Base-by-base conservation (phyloP, 257 asterid species). In the Datura wrightii region DNA sequence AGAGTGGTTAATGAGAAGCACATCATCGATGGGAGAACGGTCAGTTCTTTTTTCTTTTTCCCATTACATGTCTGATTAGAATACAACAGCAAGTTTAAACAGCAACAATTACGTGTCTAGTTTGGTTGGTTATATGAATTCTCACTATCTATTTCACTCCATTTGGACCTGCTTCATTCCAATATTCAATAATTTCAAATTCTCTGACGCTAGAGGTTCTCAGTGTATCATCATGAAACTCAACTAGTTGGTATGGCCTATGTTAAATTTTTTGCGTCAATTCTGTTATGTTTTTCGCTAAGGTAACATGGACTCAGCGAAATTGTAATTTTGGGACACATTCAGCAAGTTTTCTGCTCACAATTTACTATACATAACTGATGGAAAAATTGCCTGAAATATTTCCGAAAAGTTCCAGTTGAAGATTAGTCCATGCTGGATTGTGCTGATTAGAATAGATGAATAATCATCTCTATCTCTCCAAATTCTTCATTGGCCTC, bases 1-100 rank as follows among this genome's bases (percentile, higher is more conserved):
- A 88, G 94, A 86, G 98, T 92, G 62, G 94, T 94, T 44, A 87
- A 91, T 84, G 97, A 94, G 87, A 92, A 92, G 87, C 98, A 94
- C 82, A 63, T 89, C 90, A 90, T 94, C n/a, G 97, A 94, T 87
- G 98, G 97, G 8, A 90, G 97, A 63, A 86, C 90, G 36, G 98
- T 94, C 87, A 90, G 98, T 89, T 44, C 1, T 37, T 67, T 66
- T 0, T 24, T 37, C 66, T 66, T 39, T 67, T n/a, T 87, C 46
- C 37, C 4, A 24, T 80, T 52, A 50, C 52, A 3, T 36, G n/a
- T 65, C 0, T 63, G 9, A 34, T 46, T 55, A 56, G 60, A 62
- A 58, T 56, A 74, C 24, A 76, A 5, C 84, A 55, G 16, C 69
- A n/a, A 65, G 69, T 39, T 37, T 44, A 48, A 52, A 53, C 37